Base-by-base conservation (phyloP, 1,139 yeast species). In the Candida anutae region DNA sequence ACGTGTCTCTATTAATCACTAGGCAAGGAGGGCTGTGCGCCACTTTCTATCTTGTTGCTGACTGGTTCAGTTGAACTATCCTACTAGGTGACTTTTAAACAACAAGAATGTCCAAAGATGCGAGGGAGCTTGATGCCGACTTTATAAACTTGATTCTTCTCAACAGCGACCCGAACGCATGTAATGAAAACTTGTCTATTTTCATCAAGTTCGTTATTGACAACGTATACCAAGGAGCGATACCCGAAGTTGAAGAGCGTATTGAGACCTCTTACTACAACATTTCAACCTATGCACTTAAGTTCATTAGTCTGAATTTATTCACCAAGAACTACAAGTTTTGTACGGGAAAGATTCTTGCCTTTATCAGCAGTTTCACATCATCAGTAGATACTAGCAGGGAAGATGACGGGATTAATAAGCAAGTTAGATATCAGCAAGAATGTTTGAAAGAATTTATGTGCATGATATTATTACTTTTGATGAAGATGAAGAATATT, bases 281-380 rank as follows among this genome's bases (percentile, higher is more conserved):
- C 20, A 40, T 64, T 6, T 59, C 67, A 4, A 29, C 48, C 4
- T 47, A 51, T 35, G 66, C 69, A 9, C 43, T 64, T 35, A 55
- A 50, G 31, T 40, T 65, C 13, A 41, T 64, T 9, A 50, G 51
- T 4, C 64, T 58, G 59, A 65, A 63, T 33, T 38, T 65, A 28
- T 65, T 64, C 32, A 35, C 53, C 22, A 58, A 59, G 38, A 65
- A 65, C 40, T 54, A 44, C 35, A 39, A 36, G 15, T 49, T 62
- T 22, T 64, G 71, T 35, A 39, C 63, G 5, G 69, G 68, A 11
- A 65, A 65, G 38, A 41, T 64, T 11, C 37, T 65, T 24, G 61
- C 66, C 10, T 44, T 64, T 23, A 34, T 64, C 21, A 38, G 43
- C 11, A 50, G 55, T 2, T 55, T 64, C 29, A 49, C 58, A 11